Percentiles rank a stretch among this genome's conserved stretches.
Evolutionary conservation across 1,284 basidiomycete species (phyloP).

Genomic region (Prillingera fragicola): DNA sequence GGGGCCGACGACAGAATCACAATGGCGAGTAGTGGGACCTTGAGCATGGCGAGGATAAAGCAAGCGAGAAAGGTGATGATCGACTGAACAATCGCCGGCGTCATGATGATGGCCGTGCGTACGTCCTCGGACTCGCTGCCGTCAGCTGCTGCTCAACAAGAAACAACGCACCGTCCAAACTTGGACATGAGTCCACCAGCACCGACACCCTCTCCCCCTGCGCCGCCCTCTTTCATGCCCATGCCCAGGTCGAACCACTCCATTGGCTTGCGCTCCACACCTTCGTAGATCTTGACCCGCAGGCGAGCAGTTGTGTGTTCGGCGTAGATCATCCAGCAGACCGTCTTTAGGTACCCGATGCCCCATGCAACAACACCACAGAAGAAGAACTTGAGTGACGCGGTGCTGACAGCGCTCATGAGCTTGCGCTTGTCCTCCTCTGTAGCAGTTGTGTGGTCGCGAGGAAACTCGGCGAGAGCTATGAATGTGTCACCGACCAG

Average conservation of each 20-base stretch:
- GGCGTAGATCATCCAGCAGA: constrained; percentile 81
- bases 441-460: constrained; percentile 33
- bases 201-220: constrained; percentile 60
- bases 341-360: constrained; percentile 67
- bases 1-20: constrained; percentile 84
- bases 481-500: constrained; percentile 82
- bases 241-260: constrained; percentile 81
- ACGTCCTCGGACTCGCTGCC: constrained; percentile 89
- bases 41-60: constrained; percentile 72
- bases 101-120: constrained; percentile 71
- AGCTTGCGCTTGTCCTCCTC: constrained; percentile 54
- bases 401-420: constrained; percentile 57
- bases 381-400: constrained; percentile 63
- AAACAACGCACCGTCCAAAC: constrained; percentile 68
- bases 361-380: constrained; percentile 65
- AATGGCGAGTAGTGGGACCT: constrained; percentile 77
- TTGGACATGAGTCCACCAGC: constrained; percentile 92
- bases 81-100: constrained; percentile 73
- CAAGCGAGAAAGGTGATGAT: constrained; percentile 72
- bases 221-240: constrained; percentile 56
- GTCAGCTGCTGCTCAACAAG: constrained; percentile 4
- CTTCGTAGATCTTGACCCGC: constrained; percentile 63
- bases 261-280: constrained; percentile 68
- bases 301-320: constrained; percentile 71
- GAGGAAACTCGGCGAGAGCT: constrained; percentile 60